Base-by-base conservation (phyloP, 2,329 filamentous ascomycete genomes). In the Penicillium sp. region DNA sequence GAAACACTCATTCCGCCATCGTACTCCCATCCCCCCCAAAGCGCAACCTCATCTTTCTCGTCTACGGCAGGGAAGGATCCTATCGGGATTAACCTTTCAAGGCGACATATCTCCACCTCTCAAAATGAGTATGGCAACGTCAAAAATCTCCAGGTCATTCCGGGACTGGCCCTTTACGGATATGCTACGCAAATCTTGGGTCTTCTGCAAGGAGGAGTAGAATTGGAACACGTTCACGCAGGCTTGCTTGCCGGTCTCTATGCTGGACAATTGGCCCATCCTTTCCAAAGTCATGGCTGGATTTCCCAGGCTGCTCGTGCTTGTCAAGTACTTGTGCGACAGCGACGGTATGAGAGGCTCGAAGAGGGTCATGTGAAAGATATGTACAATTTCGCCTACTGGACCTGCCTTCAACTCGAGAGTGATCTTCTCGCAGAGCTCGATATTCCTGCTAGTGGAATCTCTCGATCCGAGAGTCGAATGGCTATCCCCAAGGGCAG, bases 401-500 rank as follows among this genome's bases (percentile, higher is more conserved):
- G 93, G 93, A 94, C 92, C 7, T 96, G 90, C 69, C 78, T 97
- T 59, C 93, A 97, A 68, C 81, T 97, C 11, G 93, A 97, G 74
- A 96, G 92, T 73, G 93, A 97, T 71, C 90, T 97, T 44, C 82
- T 97, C 45, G 94, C 94, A 3, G 94, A 99, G 73, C 80, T 97
- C 56, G 82, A 84, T 55, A 75, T 88, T 14, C 84, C 84, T 4
- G 78, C 81, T 1, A 87, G 84, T 67, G 82, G 82, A 2, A 85
- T 88, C 27, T 82, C 81, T 9, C 76, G 77, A 29, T 76, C 81
- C 6, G 84, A 87, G 66, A 74, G 76, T 40, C 69, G 70, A 1
- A 76, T 79, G 55, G 55, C 57, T 7, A 64, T 78, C 8, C 76
- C 76, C 4, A 71, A 72, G 55, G 75, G 72, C 4, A 64, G 65